Conservation (phyloP, 2,329 filamentous ascomycete species). For the Paramyrothecium sp. region DNA sequence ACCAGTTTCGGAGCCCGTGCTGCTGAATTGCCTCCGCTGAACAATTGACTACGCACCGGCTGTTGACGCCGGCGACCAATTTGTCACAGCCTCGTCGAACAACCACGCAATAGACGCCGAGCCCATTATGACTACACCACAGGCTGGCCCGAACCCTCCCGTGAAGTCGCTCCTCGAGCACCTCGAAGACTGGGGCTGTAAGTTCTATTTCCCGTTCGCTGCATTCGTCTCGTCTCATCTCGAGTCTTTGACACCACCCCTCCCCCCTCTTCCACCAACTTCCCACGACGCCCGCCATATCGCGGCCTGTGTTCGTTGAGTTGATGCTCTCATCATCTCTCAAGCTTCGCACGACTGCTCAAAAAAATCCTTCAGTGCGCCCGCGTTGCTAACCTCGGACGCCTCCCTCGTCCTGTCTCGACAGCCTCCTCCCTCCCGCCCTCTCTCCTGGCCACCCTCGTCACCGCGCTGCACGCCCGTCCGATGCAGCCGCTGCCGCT, state of each 20-base stretch:
- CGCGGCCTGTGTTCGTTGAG: not conserved
- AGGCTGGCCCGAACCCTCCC: not conserved
- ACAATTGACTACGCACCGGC: no score
- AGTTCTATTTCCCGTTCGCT: slow-evolving; percentile 14
- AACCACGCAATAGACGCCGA: no score
- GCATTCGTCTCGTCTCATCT: not conserved
- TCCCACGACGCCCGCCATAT: not conserved
- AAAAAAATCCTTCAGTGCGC: no score
- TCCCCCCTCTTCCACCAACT: not conserved
- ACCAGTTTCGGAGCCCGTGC: no score
- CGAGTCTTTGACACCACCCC: not conserved
- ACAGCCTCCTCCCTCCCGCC: slow-evolving; percentile 54
- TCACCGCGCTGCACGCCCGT: slow-evolving; percentile 54
- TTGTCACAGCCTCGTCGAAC: no score
- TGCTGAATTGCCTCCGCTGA: no score
- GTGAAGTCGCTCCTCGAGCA: slow-evolving; percentile 28
- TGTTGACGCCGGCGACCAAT: no score
- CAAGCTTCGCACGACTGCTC: not conserved
- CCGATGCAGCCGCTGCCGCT: slow-evolving; percentile 52
- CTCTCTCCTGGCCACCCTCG: slow-evolving; percentile 54
- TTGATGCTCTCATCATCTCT: not conserved
- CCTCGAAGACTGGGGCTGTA: slow-evolving; percentile 50
- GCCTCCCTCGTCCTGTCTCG: not conserved
- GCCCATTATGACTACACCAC: not conserved
- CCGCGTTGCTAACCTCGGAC: no score